Percentiles rank a stretch among this genome's conserved stretches.
phyloP scores from a whole-genome alignment of 805 yeast species.

The Wickerhamomyces bovis region DNA sequence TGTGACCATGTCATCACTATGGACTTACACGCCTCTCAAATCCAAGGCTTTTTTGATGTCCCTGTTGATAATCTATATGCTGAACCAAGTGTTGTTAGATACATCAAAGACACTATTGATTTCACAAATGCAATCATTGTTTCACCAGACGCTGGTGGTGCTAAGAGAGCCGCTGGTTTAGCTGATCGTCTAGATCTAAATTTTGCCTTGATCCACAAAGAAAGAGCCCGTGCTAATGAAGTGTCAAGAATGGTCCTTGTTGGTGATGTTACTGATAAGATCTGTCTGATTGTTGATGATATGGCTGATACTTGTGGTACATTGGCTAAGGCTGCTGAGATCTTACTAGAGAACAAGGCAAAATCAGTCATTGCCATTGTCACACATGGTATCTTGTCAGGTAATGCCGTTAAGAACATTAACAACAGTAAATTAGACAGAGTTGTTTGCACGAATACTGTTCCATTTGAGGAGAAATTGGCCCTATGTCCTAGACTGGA shows the following conservation, averaged over 20 bases:
- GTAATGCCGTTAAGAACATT: conserved; percentile 66
- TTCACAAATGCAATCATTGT: conserved; percentile 63
- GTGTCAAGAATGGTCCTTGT: conserved; percentile 81
- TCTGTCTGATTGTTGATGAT: conserved; percentile 77
- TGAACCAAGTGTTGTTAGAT: conserved; percentile 74
- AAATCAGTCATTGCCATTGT: conserved; percentile 73
- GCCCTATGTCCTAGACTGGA: conserved; percentile 56
- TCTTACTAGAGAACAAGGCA: conserved; percentile 61
- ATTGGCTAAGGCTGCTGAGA: conserved; percentile 75
- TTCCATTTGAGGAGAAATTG: conserved; percentile 66
- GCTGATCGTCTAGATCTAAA: conserved; percentile 76
- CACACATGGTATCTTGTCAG: conserved; percentile 75
- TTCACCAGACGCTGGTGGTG: conserved; percentile 90
- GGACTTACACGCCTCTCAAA: conserved; percentile 87
- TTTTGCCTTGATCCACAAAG: conserved; percentile 81
- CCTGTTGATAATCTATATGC: conserved; percentile 84
- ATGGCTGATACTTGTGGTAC: conserved; percentile 93
- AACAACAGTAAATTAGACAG: conserved; percentile 61
- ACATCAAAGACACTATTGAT: conserved; percentile 57
- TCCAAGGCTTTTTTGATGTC: conserved; percentile 77
- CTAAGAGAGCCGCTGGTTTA: conserved; percentile 80
- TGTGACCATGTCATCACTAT: conserved; percentile 82
- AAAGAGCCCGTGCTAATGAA: conserved; percentile 77
- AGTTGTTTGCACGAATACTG: conserved; percentile 76
- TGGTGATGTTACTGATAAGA: conserved; percentile 74